Conservation (phyloP, 345 rosid genomes). For the Eucalyptus regnans region DNA sequence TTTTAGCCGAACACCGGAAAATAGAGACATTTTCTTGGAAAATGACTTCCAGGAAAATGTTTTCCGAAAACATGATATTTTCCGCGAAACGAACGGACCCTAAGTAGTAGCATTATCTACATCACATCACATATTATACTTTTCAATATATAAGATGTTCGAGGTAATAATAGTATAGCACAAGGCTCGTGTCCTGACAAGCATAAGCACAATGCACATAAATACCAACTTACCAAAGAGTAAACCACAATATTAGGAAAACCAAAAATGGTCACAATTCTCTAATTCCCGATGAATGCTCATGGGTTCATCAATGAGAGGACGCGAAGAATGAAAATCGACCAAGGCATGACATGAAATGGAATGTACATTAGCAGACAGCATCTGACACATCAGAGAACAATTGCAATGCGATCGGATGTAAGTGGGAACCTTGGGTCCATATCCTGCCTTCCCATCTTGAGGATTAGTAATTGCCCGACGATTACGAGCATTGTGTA, state of each 20-base stretch:
- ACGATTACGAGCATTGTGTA: neutral
- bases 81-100: too few species aligned
- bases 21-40: too few species aligned
- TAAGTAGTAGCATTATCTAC: neutral
- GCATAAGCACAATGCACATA: neutral
- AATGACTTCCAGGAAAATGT: too few species aligned
- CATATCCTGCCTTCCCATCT: neutral
- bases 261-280: neutral
- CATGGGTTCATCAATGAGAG: neutral
- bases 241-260: neutral
- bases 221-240: neutral
- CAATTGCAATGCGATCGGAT: fast-evolving
- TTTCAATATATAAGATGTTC: neutral
- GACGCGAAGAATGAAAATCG: neutral
- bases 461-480: neutral
- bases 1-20: too few species aligned
- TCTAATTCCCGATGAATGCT: neutral
- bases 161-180: fast-evolving
- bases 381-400: fast-evolving
- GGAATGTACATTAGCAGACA: fast-evolving
- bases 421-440: neutral
- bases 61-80: too few species aligned
- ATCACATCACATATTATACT: neutral
- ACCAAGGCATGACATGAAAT: neutral
- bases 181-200: neutral